These are phyloP conservation scores for Peronospora tabacina DNA, from an alignment of 352 stramenopile species.

Conservation along the genomic window DNA sequence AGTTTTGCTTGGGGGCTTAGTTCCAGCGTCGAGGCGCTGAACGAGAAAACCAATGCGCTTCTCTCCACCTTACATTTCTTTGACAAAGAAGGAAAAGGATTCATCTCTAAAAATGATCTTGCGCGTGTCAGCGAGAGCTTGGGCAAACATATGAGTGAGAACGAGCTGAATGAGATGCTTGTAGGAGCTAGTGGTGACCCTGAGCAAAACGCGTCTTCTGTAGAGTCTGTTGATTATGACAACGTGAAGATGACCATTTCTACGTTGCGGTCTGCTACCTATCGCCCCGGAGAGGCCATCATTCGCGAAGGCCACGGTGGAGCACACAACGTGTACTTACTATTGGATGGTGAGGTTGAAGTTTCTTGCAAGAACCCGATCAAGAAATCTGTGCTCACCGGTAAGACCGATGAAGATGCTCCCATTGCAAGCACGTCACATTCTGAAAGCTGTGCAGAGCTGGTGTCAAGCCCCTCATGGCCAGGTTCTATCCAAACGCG, in stretches of 20 bases:
- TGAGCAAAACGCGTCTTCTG: conserved; percentile 41
- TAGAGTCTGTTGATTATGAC: conserved; percentile 62
- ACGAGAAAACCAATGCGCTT: conserved; percentile 59
- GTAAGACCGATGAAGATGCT: conserved; percentile 10
- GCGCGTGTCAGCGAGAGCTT: conserved; percentile 65
- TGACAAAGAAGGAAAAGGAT: conserved; percentile 71
- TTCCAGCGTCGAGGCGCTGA: conserved; percentile 55
- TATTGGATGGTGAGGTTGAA: conserved; percentile 71
- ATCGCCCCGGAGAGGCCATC: conserved; percentile 56
- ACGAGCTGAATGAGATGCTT: conserved; percentile 82
- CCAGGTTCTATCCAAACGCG: conserved; percentile 18
- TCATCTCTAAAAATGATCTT: conserved; percentile 74
- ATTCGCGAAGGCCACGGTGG: conserved; percentile 61
- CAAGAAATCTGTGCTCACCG: conserved; percentile 19
- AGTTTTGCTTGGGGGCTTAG: conserved; percentile 65
- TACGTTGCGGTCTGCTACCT: conserved; percentile 60
- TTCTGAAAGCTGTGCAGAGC: conserved; percentile 27
- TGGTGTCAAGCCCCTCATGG: conserved; percentile 25
- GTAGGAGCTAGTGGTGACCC: conserved; percentile 64
- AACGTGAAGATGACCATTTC: conserved; percentile 82
- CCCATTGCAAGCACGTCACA: conserved; percentile 23
- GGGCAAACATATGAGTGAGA: conserved; percentile 60
- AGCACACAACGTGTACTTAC: conserved; percentile 69
- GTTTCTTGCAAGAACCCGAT: conserved; percentile 75
- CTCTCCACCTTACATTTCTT: conserved; percentile 68